phyloP scores from a whole-genome alignment of 805 yeast genomes.

The Suhomyces faveliae region DNA sequence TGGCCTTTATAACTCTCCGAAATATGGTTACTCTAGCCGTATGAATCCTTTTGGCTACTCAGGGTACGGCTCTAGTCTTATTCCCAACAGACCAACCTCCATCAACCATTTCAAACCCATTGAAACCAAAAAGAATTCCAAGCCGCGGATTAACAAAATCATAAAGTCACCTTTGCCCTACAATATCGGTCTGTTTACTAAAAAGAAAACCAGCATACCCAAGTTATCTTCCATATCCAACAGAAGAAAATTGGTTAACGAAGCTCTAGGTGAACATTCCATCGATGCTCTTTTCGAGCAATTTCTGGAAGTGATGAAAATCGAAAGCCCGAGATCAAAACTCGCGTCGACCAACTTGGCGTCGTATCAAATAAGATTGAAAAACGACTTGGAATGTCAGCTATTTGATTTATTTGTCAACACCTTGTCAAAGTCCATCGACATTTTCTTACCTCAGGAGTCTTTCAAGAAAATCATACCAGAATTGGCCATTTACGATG shows the following conservation, averaged over 20 bases:
- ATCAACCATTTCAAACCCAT: conserved; percentile 30
- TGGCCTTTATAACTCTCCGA: neutral
- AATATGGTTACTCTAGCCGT: neutral
- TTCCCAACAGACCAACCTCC: neutral
- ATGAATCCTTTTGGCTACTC: neutral
- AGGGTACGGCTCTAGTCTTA: neutral
- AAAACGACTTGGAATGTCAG: conserved; percentile 26
- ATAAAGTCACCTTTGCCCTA: conserved; percentile 9
- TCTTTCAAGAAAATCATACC: conserved; percentile 32
- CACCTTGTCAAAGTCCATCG: conserved; percentile 28
- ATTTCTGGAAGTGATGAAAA: conserved; percentile 23
- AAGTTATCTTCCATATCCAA: neutral
- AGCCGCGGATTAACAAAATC: conserved; percentile 38
- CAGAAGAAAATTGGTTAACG: neutral
- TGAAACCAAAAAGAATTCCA: conserved; percentile 34
- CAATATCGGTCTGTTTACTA: conserved; percentile 2
- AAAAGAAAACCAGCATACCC: conserved; percentile 5
- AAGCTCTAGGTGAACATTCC: conserved; percentile 21
- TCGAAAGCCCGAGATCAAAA: conserved; percentile 10
- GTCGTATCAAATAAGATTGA: conserved; percentile 12
- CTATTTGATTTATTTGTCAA: conserved; percentile 35
- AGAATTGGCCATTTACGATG: conserved; percentile 37
- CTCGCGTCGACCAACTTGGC: conserved; percentile 9
- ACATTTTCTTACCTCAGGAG: conserved; percentile 30
- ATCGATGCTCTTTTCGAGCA: conserved; percentile 23